Evolutionary conservation across 2,329 filamentous ascomycete species (phyloP), one percentile per base, ranked within the genome.

Genomic region (Macroventuria anomochaeta): DNA sequence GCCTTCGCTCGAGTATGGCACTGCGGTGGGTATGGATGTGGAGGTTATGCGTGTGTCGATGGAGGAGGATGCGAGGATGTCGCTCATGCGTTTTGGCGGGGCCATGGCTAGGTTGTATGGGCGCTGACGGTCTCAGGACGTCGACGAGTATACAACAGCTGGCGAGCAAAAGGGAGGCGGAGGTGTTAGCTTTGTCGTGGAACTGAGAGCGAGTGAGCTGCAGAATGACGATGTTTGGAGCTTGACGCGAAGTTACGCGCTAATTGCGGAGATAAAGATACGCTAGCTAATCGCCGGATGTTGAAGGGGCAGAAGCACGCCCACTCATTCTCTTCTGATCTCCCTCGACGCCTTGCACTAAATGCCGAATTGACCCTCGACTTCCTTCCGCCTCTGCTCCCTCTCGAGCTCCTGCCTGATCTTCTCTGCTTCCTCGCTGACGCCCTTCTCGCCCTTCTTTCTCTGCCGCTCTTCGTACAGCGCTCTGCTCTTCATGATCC

Each of bases 381-480:
- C 69, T 63, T 77, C 75, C 28, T 64, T 70, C 60, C 68, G 52
- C 54, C 41, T 61, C 55, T 69, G 67, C 53, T 75, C 70, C 40
- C 67, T 61, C 57, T 75, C 74, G 62, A 73, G 26, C 44, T 75
- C 71, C 58, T 78, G 74, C 20, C 75, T 61, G 20, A 65, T 40
- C 54, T 65, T 64, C 53, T 75, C 74, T 1, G 73, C 78, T 55
- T 79, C 85, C 75, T 97, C 95, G 0, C 85, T 84, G 40, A 87
- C 82, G 0, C 88, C 88, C 79, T 99, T 99, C 62, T 91, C 84
- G 10, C 93, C 89, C 80, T 99, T 99, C 63, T 88, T 87, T 46
- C 90, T 83, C 79, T 99, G 95, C 55, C 95, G 82, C 67, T 91
- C 95, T 78, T 97, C 93, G 74, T 97, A 99, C 70, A 91, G 83